Base-by-base conservation (phyloP, 306 rosid species). In the Acacia confusa region DNA sequence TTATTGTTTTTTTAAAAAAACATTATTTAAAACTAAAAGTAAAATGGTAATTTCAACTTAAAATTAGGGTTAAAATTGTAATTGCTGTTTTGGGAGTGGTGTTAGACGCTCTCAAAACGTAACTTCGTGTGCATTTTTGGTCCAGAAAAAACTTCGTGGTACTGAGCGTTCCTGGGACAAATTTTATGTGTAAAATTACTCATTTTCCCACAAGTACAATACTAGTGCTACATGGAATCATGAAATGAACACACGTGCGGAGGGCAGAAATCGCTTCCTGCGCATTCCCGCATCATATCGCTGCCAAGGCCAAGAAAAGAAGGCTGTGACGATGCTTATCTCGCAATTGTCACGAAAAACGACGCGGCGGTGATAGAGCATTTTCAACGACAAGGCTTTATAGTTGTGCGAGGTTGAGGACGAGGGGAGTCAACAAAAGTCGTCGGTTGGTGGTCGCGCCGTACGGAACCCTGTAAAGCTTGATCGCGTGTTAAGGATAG, bases 371-470 rank as follows among this genome's bases (percentile, higher is more conserved):
- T 16, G 14, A 61, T 20, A 44, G 34, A 64, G 72, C 24, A 69
- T 68, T 32, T 77, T 82, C 84, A 28, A 15, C 36, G 28, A 25
- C 79, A 6, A 20, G 2, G 68, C 80, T 76, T 47, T n/a, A 4
- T 20, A 44, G 27, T 41, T 14, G 47, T 25, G 47, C 48, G 32
- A 58, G 66, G 83, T 27, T 74, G 66, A 77, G 76, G 82, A 82
- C 91, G 81, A 53, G 81, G 22, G 67, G 28, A 70, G 73, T 76
- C 55, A 50, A 60, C 84, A 70, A 74, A 55, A 77, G 34, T 78
- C 73, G 80, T 69, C 81, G 38, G 7, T 80, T 28, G 53, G 28
- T 47, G 84, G 28, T 55, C 75, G 64, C 73, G 70, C 78, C 85
- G 79, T 77, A 65, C 61, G 80, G 73, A 15, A 34, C 11, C 45